Percentiles rank a stretch among this genome's conserved stretches.
Evolutionary conservation across 1,139 yeast genomes (phyloP).

Genomic region (Geotrichum cucujoidarum): DNA sequence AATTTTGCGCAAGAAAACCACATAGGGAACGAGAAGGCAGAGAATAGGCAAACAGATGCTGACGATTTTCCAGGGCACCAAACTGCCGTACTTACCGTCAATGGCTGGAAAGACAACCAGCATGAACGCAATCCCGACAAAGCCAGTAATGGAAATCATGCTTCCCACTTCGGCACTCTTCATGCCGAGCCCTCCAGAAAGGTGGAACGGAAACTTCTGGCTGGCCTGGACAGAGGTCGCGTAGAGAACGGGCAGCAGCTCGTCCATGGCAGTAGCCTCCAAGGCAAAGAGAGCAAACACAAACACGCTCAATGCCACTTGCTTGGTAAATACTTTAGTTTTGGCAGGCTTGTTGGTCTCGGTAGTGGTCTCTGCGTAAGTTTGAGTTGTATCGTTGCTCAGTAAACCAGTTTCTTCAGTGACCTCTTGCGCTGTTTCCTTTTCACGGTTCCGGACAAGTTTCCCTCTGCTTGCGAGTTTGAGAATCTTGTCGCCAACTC

Average conservation of each 20-base stretch:
- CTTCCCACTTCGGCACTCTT: constrained; percentile 50
- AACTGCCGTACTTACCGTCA: constrained; percentile 48
- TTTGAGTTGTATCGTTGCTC: no score
- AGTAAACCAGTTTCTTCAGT: no score
- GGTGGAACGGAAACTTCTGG: constrained; percentile 45
- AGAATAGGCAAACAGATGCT: constrained; percentile 45
- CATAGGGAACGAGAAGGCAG: constrained; percentile 48
- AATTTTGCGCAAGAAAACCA: constrained; percentile 43
- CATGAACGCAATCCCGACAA: constrained; percentile 51
- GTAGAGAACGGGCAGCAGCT: constrained; percentile 55
- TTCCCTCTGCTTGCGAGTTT: constrained; percentile 34
- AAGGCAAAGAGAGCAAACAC: constrained; percentile 41
- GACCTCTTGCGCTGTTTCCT: no score
- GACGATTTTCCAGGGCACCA: constrained; percentile 44
- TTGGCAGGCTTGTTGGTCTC: not conserved
- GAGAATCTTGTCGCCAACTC: constrained; percentile 48
- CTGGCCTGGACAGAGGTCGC: constrained; percentile 40
- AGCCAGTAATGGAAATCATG: constrained; percentile 52
- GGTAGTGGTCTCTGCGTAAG: no score
- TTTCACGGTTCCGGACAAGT: not conserved
- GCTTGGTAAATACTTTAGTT: constrained; percentile 34
- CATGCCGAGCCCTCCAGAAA: constrained; percentile 49
- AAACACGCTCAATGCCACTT: constrained; percentile 42
- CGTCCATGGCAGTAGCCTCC: constrained; percentile 51
- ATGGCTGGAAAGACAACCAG: constrained; percentile 51